Base-by-base conservation (phyloP, 2,329 filamentous ascomycete species). In the Xylariaceae sp. region DNA sequence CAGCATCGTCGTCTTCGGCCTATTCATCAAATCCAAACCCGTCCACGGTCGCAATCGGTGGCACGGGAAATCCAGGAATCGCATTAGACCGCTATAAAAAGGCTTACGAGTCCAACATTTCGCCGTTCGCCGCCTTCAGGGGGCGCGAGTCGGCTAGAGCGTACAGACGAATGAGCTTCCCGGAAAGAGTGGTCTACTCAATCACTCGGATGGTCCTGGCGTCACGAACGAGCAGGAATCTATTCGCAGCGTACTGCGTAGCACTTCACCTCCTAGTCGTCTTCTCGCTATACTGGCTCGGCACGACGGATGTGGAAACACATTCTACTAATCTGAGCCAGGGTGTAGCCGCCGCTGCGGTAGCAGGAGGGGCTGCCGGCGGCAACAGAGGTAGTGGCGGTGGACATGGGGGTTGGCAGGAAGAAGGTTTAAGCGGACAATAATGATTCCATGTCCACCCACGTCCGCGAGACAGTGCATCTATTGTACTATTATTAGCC, bases 71-170 rank as follows among this genome's bases (percentile, higher is more conserved):
- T 57, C 85, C 87, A 1, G 88, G 86, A 3, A 82, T 88, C 50
- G 85, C 87, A 14, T 79, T 95, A 51, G 91, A 96, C 73, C 85
- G 92, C 45, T 99, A 99, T 74, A 86, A 90, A 59, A 89, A 91
- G 55, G 91, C 92, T 10, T 99, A 99, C 76, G 95, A 99, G 76
- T 90, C 90, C 42, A 96, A 95, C 69, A 89, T 99, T 47, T 96
- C 92, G 10, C 95, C 95, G 0, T 99, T 99, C 72, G 93, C 93
- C 21, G 92, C 92, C 2, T 99, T 99, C 77, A 83, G 93, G 44
- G 93, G 93, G n/a, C 85, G 93, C 49, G 96, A 99, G 76, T 93
- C 90, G 40, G 89, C 91, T 6, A 82, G 96, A 46, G 95, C 93
- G 1, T 93, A 96, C 74, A 91, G 92, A 69, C 86, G 93, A 42